Base-by-base conservation (phyloP, 225 moss, liverwort and hornwort species). In the Polytrichum commune region DNA sequence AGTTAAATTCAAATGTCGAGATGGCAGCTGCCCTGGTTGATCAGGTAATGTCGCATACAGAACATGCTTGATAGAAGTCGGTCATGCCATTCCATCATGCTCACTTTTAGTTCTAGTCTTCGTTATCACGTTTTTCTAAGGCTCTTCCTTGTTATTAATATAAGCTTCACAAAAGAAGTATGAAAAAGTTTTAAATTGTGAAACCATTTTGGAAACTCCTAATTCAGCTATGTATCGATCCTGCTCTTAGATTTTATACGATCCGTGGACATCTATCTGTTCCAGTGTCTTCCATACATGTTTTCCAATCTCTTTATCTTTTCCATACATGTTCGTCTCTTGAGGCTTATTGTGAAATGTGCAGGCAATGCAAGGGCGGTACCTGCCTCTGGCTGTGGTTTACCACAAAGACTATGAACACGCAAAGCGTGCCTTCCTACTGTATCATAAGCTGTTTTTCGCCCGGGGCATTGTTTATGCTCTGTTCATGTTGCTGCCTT, bases 361-460 rank as follows among this genome's bases (percentile, higher is more conserved):
- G 78, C 88, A 93, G 90, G 92, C 86, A 29, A 81, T 93, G 81
- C 80, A 86, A 74, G 83, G 84, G 72, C 82, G 86, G 68, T 84
- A 65, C 71, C 73, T 90, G 73, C 90, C 88, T 25, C 70, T 90
- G 66, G 84, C 84, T 69, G 88, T 90, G 46, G 74, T 89, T 53
- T 81, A 80, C 19, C 92, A 93, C 61, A 81, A 85, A 77, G 72
- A 90, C 73, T 93, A 86, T 61, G 58, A 79, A n/a, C 78, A 69
- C 66, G 92, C 90, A 19, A 90, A 90, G 75, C 75, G 70, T 27
- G 79, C 78, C 66, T 93, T 84, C 72, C 71, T 81, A 68, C 79
- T 81, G 19, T 83, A 90, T 64, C 86, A 83, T 61, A 71, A 73
- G 53, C 86, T 90, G 27, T 83, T 63, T 54, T 10, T 1, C 74